A percentile compares a stretch with the other conserved stretches of the same genome.
Evolutionary conservation across 192 early-diverging fungal species (phyloP).

Genomic region (Mortierella hygrophila): DNA sequence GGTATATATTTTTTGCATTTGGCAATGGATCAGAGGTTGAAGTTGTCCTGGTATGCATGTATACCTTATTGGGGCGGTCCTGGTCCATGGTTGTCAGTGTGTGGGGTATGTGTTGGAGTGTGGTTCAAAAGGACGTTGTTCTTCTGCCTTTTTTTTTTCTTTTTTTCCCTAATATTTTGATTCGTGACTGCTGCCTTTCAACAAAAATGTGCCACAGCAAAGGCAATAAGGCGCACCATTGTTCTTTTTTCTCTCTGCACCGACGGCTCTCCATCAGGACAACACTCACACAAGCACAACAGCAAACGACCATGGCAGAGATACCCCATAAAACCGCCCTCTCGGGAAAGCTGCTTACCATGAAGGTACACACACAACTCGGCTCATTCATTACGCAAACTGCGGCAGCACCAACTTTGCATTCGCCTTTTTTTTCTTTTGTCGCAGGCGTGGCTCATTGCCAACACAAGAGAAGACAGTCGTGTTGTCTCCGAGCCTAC

Average conservation of each 20-base stretch:
- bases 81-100: background rate
- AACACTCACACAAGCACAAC: background rate
- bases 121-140: background rate
- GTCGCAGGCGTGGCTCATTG: background rate
- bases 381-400: background rate
- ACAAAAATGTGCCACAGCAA: background rate
- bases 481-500: background rate
- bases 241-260: background rate
- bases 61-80: conserved; percentile 3
- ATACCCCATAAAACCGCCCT: conserved; percentile 38
- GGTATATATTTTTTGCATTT: background rate
- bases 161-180: conserved; percentile 6
- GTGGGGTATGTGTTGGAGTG: background rate
- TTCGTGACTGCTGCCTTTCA: background rate
- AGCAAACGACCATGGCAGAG: conserved; percentile 15
- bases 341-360: conserved; percentile 38
- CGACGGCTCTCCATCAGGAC: background rate
- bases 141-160: background rate
- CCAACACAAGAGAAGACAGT: too few species aligned
- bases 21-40: background rate
- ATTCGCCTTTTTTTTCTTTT: background rate
- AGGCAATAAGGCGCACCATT: background rate
- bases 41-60: background rate
- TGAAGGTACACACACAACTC: conserved; percentile 18
- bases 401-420: background rate